phyloP scores from a whole-genome alignment of 805 yeast genomes.

The Saccharomyces kudriavzevii region DNA sequence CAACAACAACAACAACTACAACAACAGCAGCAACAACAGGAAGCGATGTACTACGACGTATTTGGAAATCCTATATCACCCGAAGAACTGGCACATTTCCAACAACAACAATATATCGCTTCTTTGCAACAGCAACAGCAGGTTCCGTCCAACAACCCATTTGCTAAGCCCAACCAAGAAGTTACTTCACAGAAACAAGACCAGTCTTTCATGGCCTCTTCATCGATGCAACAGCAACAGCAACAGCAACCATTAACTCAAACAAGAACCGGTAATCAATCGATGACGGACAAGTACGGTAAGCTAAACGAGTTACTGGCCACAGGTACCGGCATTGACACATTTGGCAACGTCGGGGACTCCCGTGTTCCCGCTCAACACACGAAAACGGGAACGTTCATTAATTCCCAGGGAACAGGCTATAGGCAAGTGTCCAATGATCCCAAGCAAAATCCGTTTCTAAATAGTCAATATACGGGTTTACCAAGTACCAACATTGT shows the following conservation, averaged over 20 bases:
- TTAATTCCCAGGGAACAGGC: slow-evolving; percentile 82
- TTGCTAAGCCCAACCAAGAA: slow-evolving; percentile 38
- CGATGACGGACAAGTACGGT: slow-evolving; percentile 48
- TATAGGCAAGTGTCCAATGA: slow-evolving; percentile 39
- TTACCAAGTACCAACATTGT: slow-evolving; percentile 57
- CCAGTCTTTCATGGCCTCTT: slow-evolving; percentile 7
- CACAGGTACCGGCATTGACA: slow-evolving; percentile 85
- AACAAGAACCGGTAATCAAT: slow-evolving; percentile 43
- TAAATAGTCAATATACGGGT: slow-evolving; percentile 65
- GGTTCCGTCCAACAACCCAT: slow-evolving; percentile 64
- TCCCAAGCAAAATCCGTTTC: slow-evolving; percentile 33
- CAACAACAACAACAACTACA: slow-evolving; percentile 13
- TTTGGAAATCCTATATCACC: slow-evolving; percentile 31
- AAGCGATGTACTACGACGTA: slow-evolving; percentile 27
- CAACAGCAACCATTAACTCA: slow-evolving; percentile 29
- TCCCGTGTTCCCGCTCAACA: slow-evolving; percentile 81
- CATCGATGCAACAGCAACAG: slow-evolving; percentile 21
- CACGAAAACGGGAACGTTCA: slow-evolving; percentile 66
- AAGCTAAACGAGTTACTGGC: slow-evolving; percentile 71
- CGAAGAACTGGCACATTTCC: slow-evolving; percentile 31
- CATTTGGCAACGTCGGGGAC: slow-evolving; percentile 41
- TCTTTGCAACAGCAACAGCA: slow-evolving; percentile 15
- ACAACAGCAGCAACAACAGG: slow-evolving; percentile 22
- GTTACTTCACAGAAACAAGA: slow-evolving; percentile 1
- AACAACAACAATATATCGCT: slow-evolving; percentile 28